phyloP scores from a whole-genome alignment of 2,329 filamentous ascomycete genomes.

The Parastagonospora nodorum region DNA sequence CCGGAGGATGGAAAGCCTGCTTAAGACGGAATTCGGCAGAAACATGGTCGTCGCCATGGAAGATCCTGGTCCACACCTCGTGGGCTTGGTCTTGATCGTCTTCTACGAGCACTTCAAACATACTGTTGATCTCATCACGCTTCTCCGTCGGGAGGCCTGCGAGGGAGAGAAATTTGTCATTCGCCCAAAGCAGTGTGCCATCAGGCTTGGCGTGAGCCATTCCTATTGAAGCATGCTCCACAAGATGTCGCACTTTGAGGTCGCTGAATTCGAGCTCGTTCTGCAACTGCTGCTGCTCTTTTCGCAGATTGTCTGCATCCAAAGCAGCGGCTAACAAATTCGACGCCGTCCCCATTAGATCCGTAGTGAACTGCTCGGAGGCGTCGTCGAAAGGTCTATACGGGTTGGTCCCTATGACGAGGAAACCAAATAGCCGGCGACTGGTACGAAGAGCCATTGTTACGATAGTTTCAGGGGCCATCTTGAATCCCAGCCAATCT shows the following conservation, averaged over 20 bases:
- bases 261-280: slow-evolving; percentile 30
- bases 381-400: slow-evolving; percentile 32
- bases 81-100: slow-evolving; percentile 21
- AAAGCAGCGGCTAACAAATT: slow-evolving; percentile 25
- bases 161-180: slow-evolving; percentile 29
- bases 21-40: slow-evolving; percentile 26
- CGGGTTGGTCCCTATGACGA: slow-evolving; percentile 39
- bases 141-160: slow-evolving; percentile 12
- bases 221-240: slow-evolving; percentile 33
- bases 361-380: slow-evolving; percentile 34
- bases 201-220: slow-evolving; percentile 27
- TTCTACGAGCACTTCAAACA: slow-evolving; percentile 25
- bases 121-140: slow-evolving; percentile 4
- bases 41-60: slow-evolving; percentile 21
- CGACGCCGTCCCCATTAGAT: slow-evolving; percentile 30
- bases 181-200: slow-evolving; percentile 30
- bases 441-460: slow-evolving; percentile 23
- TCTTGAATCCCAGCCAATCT: slow-evolving; percentile 25
- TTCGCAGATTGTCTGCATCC: slow-evolving; percentile 14
- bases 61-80: slow-evolving; percentile 19
- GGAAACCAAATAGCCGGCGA: slow-evolving; percentile 21
- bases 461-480: slow-evolving; percentile 24
- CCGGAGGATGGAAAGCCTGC: slow-evolving; percentile 23
- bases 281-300: slow-evolving; percentile 26
- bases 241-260: slow-evolving; percentile 30